These are phyloP conservation scores for Didymellaceae sp. DNA, from an alignment of 2,329 filamentous ascomycete genomes.

Conservation along the genomic window DNA sequence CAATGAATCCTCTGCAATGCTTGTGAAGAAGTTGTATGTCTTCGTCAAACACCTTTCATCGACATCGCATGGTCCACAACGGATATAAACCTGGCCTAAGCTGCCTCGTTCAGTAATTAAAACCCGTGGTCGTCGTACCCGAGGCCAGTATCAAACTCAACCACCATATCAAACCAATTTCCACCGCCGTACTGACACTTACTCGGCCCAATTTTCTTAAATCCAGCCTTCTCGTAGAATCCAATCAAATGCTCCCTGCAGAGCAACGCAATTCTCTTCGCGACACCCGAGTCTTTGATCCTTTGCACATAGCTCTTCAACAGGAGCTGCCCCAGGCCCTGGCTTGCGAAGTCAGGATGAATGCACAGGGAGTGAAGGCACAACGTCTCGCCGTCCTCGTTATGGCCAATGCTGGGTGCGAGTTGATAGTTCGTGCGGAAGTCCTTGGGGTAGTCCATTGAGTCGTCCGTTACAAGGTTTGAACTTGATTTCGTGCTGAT, in stretches of 20 bases:
- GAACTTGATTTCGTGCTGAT: constrained; percentile 74
- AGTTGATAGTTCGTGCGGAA: constrained; percentile 61
- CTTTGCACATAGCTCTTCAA: constrained; percentile 79
- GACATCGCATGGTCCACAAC: too few species aligned
- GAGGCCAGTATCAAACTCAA: constrained; percentile 37
- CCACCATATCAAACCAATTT: constrained; percentile 82
- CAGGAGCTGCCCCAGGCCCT: constrained; percentile 75
- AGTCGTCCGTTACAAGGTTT: constrained; percentile 70
- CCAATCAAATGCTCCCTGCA: constrained; percentile 74
- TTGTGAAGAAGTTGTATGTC: too few species aligned
- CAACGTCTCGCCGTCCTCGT: constrained; percentile 75
- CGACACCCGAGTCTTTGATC: constrained; percentile 72
- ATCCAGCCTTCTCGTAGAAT: constrained; percentile 80
- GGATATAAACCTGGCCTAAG: too few species aligned
- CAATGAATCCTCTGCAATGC: too few species aligned
- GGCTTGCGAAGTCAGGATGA: constrained; percentile 74
- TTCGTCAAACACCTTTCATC: too few species aligned
- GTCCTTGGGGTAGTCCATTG: constrained; percentile 75
- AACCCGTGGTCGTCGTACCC: constrained; percentile 20
- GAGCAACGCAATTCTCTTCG: constrained; percentile 76
- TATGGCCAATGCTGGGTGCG: constrained; percentile 65
- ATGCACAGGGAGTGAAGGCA: constrained; percentile 85
- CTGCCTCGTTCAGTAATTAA: neutral
- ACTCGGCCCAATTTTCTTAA: constrained; percentile 72
- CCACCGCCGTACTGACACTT: constrained; percentile 76